Evolutionary conservation across 768 basidiomycete species (phyloP).

Genomic region (Lentinula sp.): DNA sequence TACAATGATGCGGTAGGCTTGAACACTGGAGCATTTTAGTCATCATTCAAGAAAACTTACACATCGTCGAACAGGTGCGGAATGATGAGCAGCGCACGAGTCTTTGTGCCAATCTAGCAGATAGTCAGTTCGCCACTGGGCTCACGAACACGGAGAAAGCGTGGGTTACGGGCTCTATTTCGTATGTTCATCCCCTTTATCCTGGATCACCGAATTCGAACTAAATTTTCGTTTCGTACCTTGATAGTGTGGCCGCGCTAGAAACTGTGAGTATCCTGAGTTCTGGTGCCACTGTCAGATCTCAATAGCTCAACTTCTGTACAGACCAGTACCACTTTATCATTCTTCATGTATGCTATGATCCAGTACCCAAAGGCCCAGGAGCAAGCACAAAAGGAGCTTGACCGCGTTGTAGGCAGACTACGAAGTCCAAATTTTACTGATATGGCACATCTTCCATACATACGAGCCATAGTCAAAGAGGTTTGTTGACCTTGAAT

Average conservation of each 20-base stretch:
- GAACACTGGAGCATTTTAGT: background rate
- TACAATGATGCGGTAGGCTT: background rate
- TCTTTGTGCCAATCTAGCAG: background rate
- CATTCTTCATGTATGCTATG: slow-evolving; percentile 1
- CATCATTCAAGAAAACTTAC: background rate
- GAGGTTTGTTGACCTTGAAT: background rate
- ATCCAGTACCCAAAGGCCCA: background rate
- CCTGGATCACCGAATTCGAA: background rate
- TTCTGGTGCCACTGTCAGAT: background rate
- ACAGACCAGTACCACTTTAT: background rate
- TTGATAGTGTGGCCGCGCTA: background rate
- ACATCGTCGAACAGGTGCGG: background rate
- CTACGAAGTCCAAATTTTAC: background rate
- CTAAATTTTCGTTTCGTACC: too few species aligned
- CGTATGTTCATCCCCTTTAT: background rate
- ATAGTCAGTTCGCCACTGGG: background rate
- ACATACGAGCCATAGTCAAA: background rate
- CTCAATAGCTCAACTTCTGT: background rate
- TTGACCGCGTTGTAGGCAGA: slow-evolving; percentile 5
- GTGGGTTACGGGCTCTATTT: background rate
- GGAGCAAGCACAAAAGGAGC: background rate
- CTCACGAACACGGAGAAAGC: background rate
- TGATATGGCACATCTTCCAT: slow-evolving; percentile 1
- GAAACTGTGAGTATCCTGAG: background rate
- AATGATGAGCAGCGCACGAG: background rate